Evolutionary conservation across 495 filamentous ascomycete species (phyloP).

Genomic region (Astrothelium macrocarpum): DNA sequence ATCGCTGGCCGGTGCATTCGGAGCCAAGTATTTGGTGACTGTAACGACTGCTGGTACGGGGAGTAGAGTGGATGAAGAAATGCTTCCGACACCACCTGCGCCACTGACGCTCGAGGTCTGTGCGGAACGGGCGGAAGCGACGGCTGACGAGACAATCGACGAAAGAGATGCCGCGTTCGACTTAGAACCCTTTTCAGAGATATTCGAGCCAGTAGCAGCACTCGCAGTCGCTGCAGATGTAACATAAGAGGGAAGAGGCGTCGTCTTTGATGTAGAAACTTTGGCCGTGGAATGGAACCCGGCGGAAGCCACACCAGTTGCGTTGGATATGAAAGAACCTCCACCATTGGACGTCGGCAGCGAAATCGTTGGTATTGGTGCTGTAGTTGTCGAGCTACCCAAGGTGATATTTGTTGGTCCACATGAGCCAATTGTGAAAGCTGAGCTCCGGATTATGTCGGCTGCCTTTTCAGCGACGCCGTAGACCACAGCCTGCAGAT

Average conservation of each 20-base stretch:
- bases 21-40: background rate
- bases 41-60: background rate
- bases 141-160: background rate
- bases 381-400: background rate
- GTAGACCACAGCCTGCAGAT: conserved; percentile 43
- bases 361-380: background rate
- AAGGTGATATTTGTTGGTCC: background rate
- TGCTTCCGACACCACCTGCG: background rate
- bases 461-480: conserved; percentile 39
- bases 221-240: background rate
- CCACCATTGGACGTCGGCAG: background rate
- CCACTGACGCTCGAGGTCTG: background rate
- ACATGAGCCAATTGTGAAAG: background rate
- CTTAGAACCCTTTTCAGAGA: background rate
- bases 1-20: background rate
- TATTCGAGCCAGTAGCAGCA: too few relatives aligned
- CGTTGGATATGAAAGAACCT: background rate
- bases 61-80: background rate
- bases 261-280: background rate
- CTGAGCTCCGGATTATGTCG: background rate
- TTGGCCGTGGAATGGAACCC: background rate
- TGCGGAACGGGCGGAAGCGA: background rate
- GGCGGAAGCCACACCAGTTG: background rate
- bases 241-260: background rate
- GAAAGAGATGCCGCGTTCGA: background rate